Base-by-base conservation (phyloP, 2,329 filamentous ascomycete species). In the Coleophoma cylindrospora region DNA sequence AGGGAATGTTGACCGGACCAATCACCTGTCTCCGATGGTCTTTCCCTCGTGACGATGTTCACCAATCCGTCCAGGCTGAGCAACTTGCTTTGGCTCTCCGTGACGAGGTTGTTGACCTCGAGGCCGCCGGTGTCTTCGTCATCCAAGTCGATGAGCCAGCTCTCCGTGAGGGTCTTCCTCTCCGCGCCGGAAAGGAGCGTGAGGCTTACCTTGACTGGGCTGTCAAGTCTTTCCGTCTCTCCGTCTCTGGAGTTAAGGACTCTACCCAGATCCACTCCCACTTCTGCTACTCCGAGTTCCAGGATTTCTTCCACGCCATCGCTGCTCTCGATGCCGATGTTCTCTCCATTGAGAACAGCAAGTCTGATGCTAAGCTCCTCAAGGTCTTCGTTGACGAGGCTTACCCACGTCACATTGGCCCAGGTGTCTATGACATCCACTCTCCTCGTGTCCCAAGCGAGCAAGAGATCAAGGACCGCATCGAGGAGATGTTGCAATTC, bases 221-320 rank as follows among this genome's bases (percentile, higher is more conserved):
- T 54, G 94, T 99, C 66, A 86, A 96, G 77, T 91, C 91, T 65
- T 99, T 99, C 91, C 91, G 89, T 72, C 89, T 99, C 61, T 86
- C 92, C 60, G 95, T 91, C 64, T 85, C 91, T 54, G 94, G 91
- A 71, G 92, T 99, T 55, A 77, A 91, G 76, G 90, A 99, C 74
- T 89, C 87, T 52, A 99, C 94, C 62, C 94, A 99, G 83, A 96
- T 99, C 73, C 94, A 99, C 87, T 96, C 91, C 58, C 94, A 99
- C 82, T 99, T 99, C 89, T 99, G 94, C 76, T 99, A 99, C 86
- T 97, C 94, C 48, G 94, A 99, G 83, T 99, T 99, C 89, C 94
- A 99, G 79, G 94, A 99, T 81, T 99, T 99, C 84, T 99, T 99
- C 91, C 90, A 97, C 77, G 94, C 94, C 76, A 99, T 99, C 65